Base-by-base conservation (phyloP, 139 green algal genomes). In the Protoeuglena noctilucae region DNA sequence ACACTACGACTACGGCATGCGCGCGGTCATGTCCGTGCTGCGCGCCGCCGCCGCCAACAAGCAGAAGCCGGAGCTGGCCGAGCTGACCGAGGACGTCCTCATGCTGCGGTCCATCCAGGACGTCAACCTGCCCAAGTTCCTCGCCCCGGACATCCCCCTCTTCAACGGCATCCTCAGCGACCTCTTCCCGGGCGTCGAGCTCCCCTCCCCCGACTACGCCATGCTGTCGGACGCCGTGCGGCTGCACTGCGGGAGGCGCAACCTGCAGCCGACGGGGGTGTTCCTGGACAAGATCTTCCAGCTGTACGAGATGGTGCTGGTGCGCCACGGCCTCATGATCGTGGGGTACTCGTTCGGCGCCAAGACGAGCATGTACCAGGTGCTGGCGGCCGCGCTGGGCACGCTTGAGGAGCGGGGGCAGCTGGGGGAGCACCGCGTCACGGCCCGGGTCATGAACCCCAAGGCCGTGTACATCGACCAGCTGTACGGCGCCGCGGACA, bases 1-100 rank as follows among this genome's bases (percentile, higher is more conserved):
- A n/a, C 80, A 89, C 63, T 89, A 89, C 54, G 78, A 86, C 67
- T 86, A 86, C 53, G 78, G 78, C 62, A 86, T 86, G 78, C 63
- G 80, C 19, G 80, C 80, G 17, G 80, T 89, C 40, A 86, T 88
- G 59, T 78, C 64, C 46, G 81, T 87, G 59, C 70, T 89, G 49
- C 63, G 76, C 17, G 77, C 81, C 4, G 81, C 81, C 0, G 76
- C 68, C 6, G 61, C 63, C 34, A 74, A 80, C 58, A 89, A 89
- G 69, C 72, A 79, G 54, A 75, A 82, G 53, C 70, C 65, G 51
- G 46, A 58, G 23, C 64, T 71, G 4, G 12, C 34, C 9, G 34
- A 43, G 34, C 12, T 12, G 34, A 7, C 34, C 34, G 72, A 85
- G 61, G 73, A 77, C 46, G 57, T 84, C 21, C 68, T 88, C 27